Conservation (phyloP, 2,329 filamentous ascomycete species). For the Chaetomium olivaceum region DNA sequence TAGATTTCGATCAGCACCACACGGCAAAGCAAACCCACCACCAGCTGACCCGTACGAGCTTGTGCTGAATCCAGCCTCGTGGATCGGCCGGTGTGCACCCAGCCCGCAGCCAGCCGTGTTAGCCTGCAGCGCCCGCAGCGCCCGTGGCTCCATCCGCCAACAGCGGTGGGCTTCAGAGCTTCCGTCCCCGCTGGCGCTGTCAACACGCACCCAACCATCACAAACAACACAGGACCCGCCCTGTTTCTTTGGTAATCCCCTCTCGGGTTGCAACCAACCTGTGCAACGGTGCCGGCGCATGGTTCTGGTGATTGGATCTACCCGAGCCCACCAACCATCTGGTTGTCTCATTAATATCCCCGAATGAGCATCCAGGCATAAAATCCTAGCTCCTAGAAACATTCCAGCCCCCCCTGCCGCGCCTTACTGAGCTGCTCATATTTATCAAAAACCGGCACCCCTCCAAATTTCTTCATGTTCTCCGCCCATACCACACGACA, state of each 20-base stretch:
- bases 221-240: not conserved
- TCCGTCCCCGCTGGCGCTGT: not conserved
- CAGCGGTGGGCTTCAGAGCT: not conserved
- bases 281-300: constrained; percentile 18
- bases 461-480: not conserved
- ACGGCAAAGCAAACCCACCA: constrained; percentile 4
- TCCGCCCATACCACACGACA: not conserved
- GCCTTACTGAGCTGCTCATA: not conserved
- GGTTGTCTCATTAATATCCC: constrained; percentile 18
- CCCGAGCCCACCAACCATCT: constrained; percentile 16
- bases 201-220: constrained; percentile 5
- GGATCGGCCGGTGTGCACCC: constrained; percentile 2
- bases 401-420: constrained; percentile 3
- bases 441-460: not conserved
- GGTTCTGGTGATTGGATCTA: constrained; percentile 15
- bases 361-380: constrained; percentile 8
- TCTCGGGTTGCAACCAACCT: constrained; percentile 22
- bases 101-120: not conserved
- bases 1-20: constrained; percentile 22
- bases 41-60: constrained; percentile 4
- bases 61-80: constrained; percentile 14
- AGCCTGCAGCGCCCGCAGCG: not conserved
- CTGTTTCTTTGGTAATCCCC: not conserved
- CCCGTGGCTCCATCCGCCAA: not conserved
- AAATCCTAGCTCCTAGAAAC: not conserved